Percentiles rank a stretch among this genome's conserved stretches.
These are phyloP conservation scores for Clarireedia monteithiana DNA, from an alignment of 2,329 filamentous ascomycete genomes.

Conservation along the genomic window DNA sequence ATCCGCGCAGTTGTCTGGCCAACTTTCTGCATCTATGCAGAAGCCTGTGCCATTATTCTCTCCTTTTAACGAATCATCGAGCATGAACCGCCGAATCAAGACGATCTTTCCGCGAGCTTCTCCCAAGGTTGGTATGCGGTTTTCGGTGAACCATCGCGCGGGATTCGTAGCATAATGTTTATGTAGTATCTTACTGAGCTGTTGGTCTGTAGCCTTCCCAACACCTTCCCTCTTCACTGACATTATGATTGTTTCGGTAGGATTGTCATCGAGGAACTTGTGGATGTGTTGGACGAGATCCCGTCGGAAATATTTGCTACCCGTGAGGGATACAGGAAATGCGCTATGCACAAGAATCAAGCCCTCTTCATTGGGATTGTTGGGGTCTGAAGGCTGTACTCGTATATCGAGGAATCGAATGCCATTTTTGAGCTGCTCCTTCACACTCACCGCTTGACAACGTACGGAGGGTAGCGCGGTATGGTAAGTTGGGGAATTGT, in stretches of 20 bases:
- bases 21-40: constrained; percentile 56
- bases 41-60: constrained; percentile 45
- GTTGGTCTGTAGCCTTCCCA: constrained; percentile 69
- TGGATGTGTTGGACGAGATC: constrained; percentile 65
- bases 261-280: constrained; percentile 68
- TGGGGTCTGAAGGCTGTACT: constrained; percentile 56
- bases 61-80: constrained; percentile 47
- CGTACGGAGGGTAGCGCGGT: constrained; percentile 84
- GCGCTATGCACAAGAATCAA: constrained; percentile 81
- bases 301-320: constrained; percentile 67
- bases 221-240: constrained; percentile 87
- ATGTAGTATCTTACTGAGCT: constrained; percentile 67
- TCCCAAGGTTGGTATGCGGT: constrained; percentile 69
- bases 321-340: constrained; percentile 81
- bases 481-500: constrained; percentile 86
- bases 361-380: constrained; percentile 51
- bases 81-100: constrained; percentile 70
- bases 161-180: constrained; percentile 58
- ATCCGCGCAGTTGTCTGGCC: constrained; percentile 86
- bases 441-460: constrained; percentile 75
- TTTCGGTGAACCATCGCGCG: constrained; percentile 69
- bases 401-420: constrained; percentile 93
- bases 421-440: constrained; percentile 77
- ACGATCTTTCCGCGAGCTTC: constrained; percentile 77
- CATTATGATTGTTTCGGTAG: constrained; percentile 75